Base-by-base conservation (phyloP, 129 eudicot species). In the Calendula officinalis region DNA sequence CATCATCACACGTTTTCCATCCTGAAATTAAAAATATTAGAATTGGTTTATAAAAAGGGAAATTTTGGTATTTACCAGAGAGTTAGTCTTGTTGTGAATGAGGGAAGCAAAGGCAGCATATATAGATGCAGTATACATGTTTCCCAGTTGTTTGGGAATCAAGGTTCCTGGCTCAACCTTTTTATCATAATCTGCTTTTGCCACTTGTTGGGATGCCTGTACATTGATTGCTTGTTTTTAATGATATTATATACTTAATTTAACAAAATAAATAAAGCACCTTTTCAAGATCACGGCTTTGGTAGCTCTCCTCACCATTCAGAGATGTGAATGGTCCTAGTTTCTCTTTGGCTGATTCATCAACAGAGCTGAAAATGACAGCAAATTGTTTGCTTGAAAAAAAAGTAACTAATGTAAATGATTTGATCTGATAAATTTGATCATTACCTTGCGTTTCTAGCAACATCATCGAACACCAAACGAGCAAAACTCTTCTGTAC, bases 401-500 rank as follows among this genome's bases (percentile, higher is more conserved):
- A 35, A 7, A n/a, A 34, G 14, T 22, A 62, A 15, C 41, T 22
- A 39, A 36, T 45, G 57, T 44, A 50, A 14, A 27, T 0, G 62
- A 36, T 49, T 17, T 7, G 6, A 13, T 42, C 4, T 6, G 30
- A 4, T 39, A 32, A 63, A 70, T 17, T 38, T 16, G 38, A 62
- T 63, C 61, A 58, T 50, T 40, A 91, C 98, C 96, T 85, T 64
- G 89, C 96, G 77, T 75, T 73, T 81, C 96, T 85, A 60, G 58
- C 57, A 67, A 85, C 86, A 56, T 92, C 98, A 61, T 81, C 80
- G 76, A 78, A 92, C 68, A 81, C 45, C 76, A 92, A 76, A 35
- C 98, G 78, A 66, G 98, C 86, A 76, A 88, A 88, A 76, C 98
- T 92, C 89, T 92, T 92, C 81, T 92, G 98, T 72, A 92, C 98